Percentiles rank a stretch among this genome's conserved stretches.
Evolutionary conservation across 192 early-diverging fungal species (phyloP).

Genomic region (Allomyces macrogynus): DNA sequence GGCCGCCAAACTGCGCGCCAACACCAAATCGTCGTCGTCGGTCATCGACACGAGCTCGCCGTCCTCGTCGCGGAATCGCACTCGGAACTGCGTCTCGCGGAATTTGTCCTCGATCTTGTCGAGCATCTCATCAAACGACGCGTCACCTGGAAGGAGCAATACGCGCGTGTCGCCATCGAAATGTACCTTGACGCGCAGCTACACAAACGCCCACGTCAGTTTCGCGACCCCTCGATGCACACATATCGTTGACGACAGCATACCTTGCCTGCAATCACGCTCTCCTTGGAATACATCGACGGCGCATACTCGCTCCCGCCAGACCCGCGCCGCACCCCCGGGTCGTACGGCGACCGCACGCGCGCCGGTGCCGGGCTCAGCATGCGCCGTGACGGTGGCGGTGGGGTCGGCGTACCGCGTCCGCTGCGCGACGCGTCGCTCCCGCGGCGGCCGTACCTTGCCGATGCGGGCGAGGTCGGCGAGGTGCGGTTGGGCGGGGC

Average conservation of each 20-base stretch:
- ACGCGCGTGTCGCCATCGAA: not conserved
- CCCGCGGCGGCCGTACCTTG: not conserved
- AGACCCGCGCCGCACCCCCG: too few species aligned
- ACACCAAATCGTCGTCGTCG: not conserved
- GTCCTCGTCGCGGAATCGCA: not conserved
- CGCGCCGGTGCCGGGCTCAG: not conserved
- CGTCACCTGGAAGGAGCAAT: not conserved
- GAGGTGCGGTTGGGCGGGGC: too few species aligned
- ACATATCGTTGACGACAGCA: too few species aligned
- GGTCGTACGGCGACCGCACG: too few species aligned
- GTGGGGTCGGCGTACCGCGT: not conserved
- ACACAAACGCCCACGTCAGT: too few species aligned
- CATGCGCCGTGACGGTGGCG: not conserved
- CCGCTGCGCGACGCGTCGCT: not conserved
- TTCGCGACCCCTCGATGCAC: too few species aligned
- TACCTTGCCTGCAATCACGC: too few species aligned
- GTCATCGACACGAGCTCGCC: not conserved
- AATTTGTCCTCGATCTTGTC: not conserved
- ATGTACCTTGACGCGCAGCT: not conserved
- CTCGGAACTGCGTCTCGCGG: not conserved
- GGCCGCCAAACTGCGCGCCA: not conserved
- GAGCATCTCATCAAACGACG: not conserved
- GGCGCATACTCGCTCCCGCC: too few species aligned
- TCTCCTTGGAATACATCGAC: too few species aligned
- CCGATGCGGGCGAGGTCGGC: too few species aligned